Percentiles rank a stretch among this genome's conserved stretches.
Evolutionary conservation across 106 monocot species (phyloP).

Genomic region (Allium cepa): DNA sequence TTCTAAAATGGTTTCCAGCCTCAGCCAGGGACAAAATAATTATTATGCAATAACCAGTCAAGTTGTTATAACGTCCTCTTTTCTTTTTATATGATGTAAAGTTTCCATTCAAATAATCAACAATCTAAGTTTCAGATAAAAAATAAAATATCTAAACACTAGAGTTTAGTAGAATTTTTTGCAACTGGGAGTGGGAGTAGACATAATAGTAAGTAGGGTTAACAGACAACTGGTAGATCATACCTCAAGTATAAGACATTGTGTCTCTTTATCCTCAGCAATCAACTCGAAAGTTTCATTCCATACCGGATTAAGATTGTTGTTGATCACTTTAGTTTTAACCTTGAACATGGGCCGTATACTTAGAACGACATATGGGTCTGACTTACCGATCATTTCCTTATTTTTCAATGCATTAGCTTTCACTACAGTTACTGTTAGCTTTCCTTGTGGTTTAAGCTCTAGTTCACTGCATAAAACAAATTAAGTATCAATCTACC

Average conservation of each 20-base stretch:
- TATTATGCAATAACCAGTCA: no score
- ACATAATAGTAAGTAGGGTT: no score
- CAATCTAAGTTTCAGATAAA: no score
- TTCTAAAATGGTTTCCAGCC: no score
- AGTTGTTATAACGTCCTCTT: no score
- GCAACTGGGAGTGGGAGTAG: no score
- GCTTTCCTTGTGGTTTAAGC: constrained; percentile 85
- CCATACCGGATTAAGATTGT: constrained; percentile 94
- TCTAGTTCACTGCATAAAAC: constrained; percentile 76
- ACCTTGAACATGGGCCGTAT: constrained; percentile 80
- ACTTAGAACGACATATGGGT: constrained; percentile 85
- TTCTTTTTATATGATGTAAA: no score
- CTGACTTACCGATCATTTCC: constrained; percentile 98
- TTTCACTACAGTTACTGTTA: constrained; percentile 60
- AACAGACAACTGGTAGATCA: neutral
- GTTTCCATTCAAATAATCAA: neutral
- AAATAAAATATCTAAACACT: neutral
- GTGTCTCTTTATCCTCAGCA: constrained; percentile 97
- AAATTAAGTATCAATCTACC: neutral
- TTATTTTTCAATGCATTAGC: constrained; percentile 75
- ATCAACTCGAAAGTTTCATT: constrained; percentile 80
- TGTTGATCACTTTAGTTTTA: constrained; percentile 79
- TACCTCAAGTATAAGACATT: constrained; percentile 76
- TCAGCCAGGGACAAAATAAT: no score
- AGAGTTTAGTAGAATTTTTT: no score